Evolutionary conservation across 331 rosid species (phyloP).

Genomic region (Pyracantha coccinea): DNA sequence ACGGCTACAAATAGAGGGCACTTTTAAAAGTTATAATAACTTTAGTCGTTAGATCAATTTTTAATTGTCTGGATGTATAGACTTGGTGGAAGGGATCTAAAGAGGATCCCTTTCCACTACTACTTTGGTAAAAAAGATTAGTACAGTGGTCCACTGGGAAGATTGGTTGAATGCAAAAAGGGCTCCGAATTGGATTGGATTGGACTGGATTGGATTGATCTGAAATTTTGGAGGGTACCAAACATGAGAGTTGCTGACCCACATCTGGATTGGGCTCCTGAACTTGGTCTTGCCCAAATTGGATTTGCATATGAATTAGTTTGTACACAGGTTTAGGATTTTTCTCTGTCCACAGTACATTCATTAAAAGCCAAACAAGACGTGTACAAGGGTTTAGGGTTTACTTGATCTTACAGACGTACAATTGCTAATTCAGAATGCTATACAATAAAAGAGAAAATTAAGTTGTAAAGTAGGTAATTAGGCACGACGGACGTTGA

Average conservation of each 20-base stretch:
- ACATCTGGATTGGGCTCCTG: neutral
- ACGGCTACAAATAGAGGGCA: too few species aligned
- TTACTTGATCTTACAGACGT: too few species aligned
- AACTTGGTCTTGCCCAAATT: neutral
- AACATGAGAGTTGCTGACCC: neutral
- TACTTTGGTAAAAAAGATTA: slow-evolving; percentile 8
- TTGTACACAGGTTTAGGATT: neutral
- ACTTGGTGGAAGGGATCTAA: too few species aligned
- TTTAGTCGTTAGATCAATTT: too few species aligned
- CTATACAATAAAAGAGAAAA: neutral
- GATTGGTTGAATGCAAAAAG: neutral
- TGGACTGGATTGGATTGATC: neutral
- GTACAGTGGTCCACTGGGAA: neutral
- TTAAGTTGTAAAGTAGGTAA: neutral
- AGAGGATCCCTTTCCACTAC: too few species aligned
- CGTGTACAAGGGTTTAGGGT: too few species aligned
- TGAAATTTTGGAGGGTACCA: neutral
- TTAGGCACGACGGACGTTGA: neutral
- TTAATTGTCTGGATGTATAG: too few species aligned
- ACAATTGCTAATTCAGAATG: too few species aligned
- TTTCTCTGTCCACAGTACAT: too few species aligned
- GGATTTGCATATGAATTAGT: neutral
- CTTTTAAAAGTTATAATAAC: too few species aligned
- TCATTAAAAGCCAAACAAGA: too few species aligned
- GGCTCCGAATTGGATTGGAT: neutral